Conservation (phyloP, 495 filamentous ascomycete genomes). For the Tuber calosporum region DNA sequence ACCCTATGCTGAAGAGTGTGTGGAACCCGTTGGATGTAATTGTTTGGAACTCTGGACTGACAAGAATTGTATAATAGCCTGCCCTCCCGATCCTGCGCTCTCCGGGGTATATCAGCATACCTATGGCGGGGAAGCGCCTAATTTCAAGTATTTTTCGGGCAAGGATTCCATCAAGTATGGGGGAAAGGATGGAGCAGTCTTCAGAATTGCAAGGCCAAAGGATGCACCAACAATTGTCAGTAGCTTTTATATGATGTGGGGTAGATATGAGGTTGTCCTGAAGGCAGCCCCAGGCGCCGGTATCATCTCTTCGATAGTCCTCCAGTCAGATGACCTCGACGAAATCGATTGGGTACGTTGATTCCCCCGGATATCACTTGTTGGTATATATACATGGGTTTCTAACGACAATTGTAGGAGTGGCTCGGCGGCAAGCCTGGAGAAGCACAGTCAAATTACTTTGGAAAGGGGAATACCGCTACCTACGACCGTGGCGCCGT, state of each 20-base stretch:
- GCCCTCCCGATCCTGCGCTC: constrained; percentile 73
- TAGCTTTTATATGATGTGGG: constrained; percentile 80
- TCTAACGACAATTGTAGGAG: constrained; percentile 44
- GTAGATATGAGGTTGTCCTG: constrained; percentile 63
- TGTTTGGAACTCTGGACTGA: constrained; percentile 7
- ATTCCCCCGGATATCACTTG: constrained; percentile 44
- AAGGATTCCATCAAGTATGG: constrained; percentile 61
- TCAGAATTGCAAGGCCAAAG: constrained; percentile 74
- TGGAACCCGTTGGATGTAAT: constrained; percentile 16
- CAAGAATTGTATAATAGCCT: constrained; percentile 42
- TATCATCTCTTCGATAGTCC: constrained; percentile 74
- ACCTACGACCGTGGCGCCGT: constrained; percentile 65
- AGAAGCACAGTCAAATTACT: constrained; percentile 85
- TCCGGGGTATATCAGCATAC: constrained; percentile 63
- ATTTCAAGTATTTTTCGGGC: constrained; percentile 61
- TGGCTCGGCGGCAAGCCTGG: constrained; percentile 61
- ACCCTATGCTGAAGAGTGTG: constrained; percentile 63
- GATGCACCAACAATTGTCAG: constrained; percentile 74
- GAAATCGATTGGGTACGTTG: constrained; percentile 83
- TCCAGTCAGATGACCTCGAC: constrained; percentile 85
- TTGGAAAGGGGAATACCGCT: constrained; percentile 74
- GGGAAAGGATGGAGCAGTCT: constrained; percentile 66
- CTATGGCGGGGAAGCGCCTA: constrained; percentile 44
- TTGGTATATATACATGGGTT: neutral
- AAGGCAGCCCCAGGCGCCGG: constrained; percentile 64